Evolutionary conservation across 768 basidiomycete species (phyloP).

Genomic region (Suillus brevipes): DNA sequence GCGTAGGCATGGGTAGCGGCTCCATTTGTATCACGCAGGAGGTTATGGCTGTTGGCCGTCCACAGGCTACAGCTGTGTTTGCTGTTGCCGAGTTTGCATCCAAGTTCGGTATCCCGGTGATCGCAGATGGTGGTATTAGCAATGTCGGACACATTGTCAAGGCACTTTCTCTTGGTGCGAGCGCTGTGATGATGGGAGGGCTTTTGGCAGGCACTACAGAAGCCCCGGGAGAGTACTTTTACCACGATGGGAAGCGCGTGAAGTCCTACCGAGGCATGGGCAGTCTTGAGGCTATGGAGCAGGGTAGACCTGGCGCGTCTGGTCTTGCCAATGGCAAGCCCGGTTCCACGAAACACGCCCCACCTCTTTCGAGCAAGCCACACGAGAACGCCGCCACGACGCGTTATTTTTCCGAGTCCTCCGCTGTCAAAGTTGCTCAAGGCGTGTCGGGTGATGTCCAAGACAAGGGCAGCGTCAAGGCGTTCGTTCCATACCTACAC

Average conservation of each 20-base stretch:
- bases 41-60: conserved; percentile 98
- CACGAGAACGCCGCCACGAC: conserved; percentile 94
- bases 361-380: conserved; percentile 45
- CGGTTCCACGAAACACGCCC: conserved; percentile 46
- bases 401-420: conserved; percentile 57
- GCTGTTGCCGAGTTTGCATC: conserved; percentile 91
- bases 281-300: conserved; percentile 90
- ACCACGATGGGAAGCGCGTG: conserved; percentile 97
- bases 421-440: conserved; percentile 93
- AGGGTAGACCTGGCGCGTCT: conserved; percentile 49
- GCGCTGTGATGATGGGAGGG: conserved; percentile 99
- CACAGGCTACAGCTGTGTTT: conserved; percentile 98
- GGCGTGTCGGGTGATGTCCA: conserved; percentile 96
- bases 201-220: conserved; percentile 94
- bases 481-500: conserved; percentile 85
- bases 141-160: conserved; percentile 99
- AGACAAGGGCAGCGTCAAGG: conserved; percentile 94
- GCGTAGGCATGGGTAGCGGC: conserved; percentile 97
- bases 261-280: conserved; percentile 99
- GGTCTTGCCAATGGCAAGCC: conserved; percentile 25
- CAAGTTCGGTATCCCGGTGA: conserved; percentile 94
- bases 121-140: conserved; percentile 93
- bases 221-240: conserved; percentile 98
- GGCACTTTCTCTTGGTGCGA: conserved; percentile 90
- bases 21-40: conserved; percentile 99